phyloP scores from a whole-genome alignment of 148 eudicot genomes.

The Gaultheria prostrata region DNA sequence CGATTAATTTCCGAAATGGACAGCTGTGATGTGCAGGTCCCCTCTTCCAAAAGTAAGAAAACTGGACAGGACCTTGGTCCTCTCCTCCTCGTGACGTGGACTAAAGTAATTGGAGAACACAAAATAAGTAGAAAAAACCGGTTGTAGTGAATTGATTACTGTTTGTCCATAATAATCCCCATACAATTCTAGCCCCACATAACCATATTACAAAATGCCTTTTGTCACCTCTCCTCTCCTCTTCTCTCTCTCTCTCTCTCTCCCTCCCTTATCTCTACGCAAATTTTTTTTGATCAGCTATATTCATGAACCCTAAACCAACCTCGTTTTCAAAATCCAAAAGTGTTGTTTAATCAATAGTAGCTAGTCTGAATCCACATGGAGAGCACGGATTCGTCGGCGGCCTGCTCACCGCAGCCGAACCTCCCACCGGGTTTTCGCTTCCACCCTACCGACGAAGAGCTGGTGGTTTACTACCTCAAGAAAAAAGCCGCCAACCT shows the following conservation, averaged over 20 bases:
- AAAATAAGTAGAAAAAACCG: background rate
- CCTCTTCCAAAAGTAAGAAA: too few species aligned
- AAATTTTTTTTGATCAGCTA: background rate
- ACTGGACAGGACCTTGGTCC: background rate
- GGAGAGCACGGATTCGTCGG: conserved; percentile 15
- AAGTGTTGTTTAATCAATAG: background rate
- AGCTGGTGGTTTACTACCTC: conserved; percentile 29
- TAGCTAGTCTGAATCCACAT: background rate
- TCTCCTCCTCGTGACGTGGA: background rate
- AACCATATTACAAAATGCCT: background rate
- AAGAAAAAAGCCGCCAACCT: conserved; percentile 16
- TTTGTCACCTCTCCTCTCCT: background rate
- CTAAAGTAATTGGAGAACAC: too few species aligned
- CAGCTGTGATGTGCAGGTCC: too few species aligned
- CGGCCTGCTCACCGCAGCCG: conserved; percentile 15
- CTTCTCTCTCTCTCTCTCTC: background rate
- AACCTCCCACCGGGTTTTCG: conserved; percentile 29
- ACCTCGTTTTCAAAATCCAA: background rate
- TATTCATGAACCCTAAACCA: background rate
- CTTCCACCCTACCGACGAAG: conserved; percentile 30
- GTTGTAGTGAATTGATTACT: background rate
- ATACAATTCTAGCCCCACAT: background rate
- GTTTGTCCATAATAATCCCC: conserved; percentile 4
- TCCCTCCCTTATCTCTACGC: background rate
- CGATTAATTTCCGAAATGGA: too few species aligned